Conservation (phyloP, 495 filamentous ascomycete species). For the Neurospora intermedia region DNA sequence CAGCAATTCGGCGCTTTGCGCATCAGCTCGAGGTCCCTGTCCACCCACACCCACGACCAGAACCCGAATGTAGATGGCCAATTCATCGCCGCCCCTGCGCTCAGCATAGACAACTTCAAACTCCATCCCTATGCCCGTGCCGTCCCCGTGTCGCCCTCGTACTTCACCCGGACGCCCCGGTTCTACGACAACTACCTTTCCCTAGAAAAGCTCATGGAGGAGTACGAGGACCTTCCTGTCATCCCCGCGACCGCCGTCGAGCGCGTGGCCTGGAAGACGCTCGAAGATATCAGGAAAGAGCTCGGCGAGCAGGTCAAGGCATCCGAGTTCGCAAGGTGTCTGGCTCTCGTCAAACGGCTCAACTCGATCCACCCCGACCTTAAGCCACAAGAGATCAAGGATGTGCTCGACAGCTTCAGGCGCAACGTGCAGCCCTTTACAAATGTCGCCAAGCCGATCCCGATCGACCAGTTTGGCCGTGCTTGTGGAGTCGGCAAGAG, state of each 20-base stretch:
- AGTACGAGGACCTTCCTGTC: slow-evolving; percentile 60
- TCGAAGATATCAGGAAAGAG: slow-evolving; percentile 61
- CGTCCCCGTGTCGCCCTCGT: slow-evolving; percentile 76
- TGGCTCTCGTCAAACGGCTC: slow-evolving; percentile 65
- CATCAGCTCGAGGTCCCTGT: slow-evolving; percentile 14
- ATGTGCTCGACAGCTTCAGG: slow-evolving; percentile 57
- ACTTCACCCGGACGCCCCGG: slow-evolving; percentile 75
- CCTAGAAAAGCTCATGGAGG: slow-evolving; percentile 57
- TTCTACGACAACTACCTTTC: slow-evolving; percentile 79
- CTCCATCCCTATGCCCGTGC: slow-evolving; percentile 47
- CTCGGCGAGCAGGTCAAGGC: slow-evolving; percentile 68
- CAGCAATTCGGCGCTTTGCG: slow-evolving; percentile 18
- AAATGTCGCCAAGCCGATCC: slow-evolving; percentile 41
- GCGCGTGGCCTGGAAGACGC: slow-evolving; percentile 73
- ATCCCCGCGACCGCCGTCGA: slow-evolving; percentile 54
- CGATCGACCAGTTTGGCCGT: slow-evolving; percentile 63
- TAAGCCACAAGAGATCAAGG: slow-evolving; percentile 55
- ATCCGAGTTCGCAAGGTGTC: slow-evolving; percentile 65
- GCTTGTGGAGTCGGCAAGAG: slow-evolving; percentile 69
- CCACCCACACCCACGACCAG: slow-evolving; percentile 7
- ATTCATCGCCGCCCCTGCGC: slow-evolving; percentile 5
- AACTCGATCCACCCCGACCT: slow-evolving; percentile 77
- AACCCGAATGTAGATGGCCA: slow-evolving; percentile 22
- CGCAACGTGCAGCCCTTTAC: slow-evolving; percentile 62
- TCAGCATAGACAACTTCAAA: not conserved